Evolutionary conservation across 768 basidiomycete species (phyloP).

Genomic region (Panellus pusillus): DNA sequence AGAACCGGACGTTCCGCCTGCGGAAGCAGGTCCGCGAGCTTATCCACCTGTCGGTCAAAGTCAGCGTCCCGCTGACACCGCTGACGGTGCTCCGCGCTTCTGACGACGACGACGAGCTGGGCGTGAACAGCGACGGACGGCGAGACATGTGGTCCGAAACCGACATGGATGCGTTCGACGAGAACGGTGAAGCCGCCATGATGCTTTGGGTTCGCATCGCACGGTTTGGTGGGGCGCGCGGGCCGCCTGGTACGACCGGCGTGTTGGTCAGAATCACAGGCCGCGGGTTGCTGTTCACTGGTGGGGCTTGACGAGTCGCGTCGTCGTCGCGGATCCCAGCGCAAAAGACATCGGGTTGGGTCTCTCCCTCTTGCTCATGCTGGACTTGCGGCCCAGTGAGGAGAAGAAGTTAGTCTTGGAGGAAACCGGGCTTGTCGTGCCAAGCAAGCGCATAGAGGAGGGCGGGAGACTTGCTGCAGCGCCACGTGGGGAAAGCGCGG

Average conservation of each 20-base stretch:
- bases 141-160: conserved; percentile 29
- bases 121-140: conserved; percentile 39
- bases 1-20: conserved; percentile 68
- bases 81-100: neutral
- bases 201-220: conserved; percentile 69
- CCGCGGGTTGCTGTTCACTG: conserved; percentile 20
- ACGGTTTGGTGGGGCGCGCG: conserved; percentile 65
- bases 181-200: conserved; percentile 36
- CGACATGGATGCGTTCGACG: conserved; percentile 24
- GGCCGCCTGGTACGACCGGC: conserved; percentile 71
- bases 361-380: conserved; percentile 42
- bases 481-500: conserved; percentile 29
- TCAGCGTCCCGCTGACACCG: conserved; percentile 34
- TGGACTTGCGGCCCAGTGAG: conserved; percentile 71
- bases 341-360: conserved; percentile 15
- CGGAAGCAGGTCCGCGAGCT: conserved; percentile 68
- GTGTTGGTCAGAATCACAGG: conserved; percentile 31
- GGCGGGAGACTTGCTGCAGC: conserved; percentile 30
- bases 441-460: conserved; percentile 49
- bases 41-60: conserved; percentile 69
- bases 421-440: conserved; percentile 38
- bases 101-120: conserved; percentile 16
- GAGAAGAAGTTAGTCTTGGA: conserved; percentile 66
- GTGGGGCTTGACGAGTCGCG: conserved; percentile 39
- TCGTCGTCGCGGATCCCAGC: conserved; percentile 29